A percentile compares a stretch with the other conserved stretches of the same genome.
phyloP scores from a whole-genome alignment of 129 eudicot genomes.

The Rutidosis leptorrhynchoides region DNA sequence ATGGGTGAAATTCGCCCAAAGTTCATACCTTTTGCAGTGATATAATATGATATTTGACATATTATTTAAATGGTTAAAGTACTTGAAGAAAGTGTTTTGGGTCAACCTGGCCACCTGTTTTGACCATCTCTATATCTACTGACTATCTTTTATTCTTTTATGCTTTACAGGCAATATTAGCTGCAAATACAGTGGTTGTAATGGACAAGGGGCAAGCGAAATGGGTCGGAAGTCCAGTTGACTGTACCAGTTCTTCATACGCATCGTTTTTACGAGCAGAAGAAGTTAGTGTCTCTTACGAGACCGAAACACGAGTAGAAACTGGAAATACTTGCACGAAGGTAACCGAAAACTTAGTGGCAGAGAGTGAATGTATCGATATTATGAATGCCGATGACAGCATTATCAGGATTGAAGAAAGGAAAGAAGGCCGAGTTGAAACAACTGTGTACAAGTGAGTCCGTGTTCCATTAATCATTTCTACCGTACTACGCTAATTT shows the following conservation, averaged over 20 bases:
- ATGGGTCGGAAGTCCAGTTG: constrained; percentile 77
- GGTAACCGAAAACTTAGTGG: constrained; percentile 19
- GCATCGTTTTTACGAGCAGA: constrained; percentile 37
- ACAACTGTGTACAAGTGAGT: constrained; percentile 71
- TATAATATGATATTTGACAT: neutral
- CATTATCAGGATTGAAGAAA: constrained; percentile 51
- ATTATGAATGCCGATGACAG: constrained; percentile 37
- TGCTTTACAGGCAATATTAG: constrained; percentile 64
- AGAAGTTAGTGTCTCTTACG: constrained; percentile 32
- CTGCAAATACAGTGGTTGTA: constrained; percentile 72
- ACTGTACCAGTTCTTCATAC: constrained; percentile 41
- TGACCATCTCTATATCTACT: neutral
- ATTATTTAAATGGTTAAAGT: no score
- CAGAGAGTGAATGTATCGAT: constrained; percentile 41
- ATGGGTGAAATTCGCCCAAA: constrained; percentile 6
- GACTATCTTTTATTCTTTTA: constrained; percentile 19
- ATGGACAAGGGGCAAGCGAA: constrained; percentile 81
- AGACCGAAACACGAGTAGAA: constrained; percentile 32
- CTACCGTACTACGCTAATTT: no score
- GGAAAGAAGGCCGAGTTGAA: constrained; percentile 95
- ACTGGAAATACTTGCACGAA: constrained; percentile 19
- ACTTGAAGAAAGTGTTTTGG: constrained; percentile 5
- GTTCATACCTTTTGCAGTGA: no score
- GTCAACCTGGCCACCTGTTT: neutral
- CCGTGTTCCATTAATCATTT: neutral